Evolutionary conservation across 768 basidiomycete species (phyloP).

Genomic region (Wakefieldia striispora): DNA sequence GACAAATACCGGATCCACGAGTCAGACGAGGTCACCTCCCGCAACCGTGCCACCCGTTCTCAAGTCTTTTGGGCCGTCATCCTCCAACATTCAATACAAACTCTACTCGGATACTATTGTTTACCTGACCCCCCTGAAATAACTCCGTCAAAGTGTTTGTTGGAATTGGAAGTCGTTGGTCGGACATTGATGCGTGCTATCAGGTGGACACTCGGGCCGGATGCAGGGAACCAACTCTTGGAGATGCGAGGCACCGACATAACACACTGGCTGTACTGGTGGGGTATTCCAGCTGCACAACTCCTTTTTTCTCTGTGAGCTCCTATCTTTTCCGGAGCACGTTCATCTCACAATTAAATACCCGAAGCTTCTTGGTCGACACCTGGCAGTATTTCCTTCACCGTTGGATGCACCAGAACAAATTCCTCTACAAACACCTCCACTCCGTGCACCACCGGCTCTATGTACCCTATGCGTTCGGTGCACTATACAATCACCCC

Average conservation of each 20-base stretch:
- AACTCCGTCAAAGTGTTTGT: constrained; percentile 38
- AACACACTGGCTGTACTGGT: constrained; percentile 85
- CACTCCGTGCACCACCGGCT: constrained; percentile 96
- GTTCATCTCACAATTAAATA: not conserved
- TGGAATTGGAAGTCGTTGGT: constrained; percentile 41
- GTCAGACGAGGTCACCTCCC: constrained; percentile 67
- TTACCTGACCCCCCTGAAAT: constrained; percentile 44
- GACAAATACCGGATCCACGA: constrained; percentile 88
- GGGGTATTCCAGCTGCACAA: constrained; percentile 77
- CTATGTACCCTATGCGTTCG: constrained; percentile 96
- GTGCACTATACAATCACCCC: constrained; percentile 96
- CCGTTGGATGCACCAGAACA: constrained; percentile 86
- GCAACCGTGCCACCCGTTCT: constrained; percentile 69
- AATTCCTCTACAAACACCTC: constrained; percentile 85
- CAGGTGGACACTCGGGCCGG: constrained; percentile 40
- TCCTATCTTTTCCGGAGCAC: not conserved
- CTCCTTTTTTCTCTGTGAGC: constrained; percentile 82
- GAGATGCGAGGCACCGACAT: constrained; percentile 38
- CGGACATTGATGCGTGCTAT: constrained; percentile 40
- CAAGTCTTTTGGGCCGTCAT: constrained; percentile 81
- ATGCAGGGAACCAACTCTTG: constrained; percentile 37
- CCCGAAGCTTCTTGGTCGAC: constrained; percentile 79
- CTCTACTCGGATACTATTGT: constrained; percentile 67
- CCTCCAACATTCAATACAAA: constrained; percentile 86
- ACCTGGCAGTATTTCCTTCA: constrained; percentile 99